phyloP scores from a whole-genome alignment of 176 grass and related monocot species.

The Melocanna baccifera region DNA sequence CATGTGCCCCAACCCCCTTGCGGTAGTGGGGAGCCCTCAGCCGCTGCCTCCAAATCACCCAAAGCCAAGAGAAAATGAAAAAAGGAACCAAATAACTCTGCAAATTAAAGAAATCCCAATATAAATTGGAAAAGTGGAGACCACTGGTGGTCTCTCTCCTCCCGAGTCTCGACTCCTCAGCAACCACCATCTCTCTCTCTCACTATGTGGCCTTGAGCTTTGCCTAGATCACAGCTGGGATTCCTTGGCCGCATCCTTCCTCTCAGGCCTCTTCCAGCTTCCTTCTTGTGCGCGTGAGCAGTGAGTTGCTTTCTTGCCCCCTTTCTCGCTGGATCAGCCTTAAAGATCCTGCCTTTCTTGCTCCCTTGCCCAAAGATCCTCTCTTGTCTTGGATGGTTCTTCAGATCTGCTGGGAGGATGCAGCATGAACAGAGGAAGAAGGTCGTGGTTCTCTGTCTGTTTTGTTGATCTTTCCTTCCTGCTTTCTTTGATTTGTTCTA shows the following conservation, averaged over 20 bases:
- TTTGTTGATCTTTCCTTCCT: background rate
- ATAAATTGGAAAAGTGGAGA: slow-evolving; percentile 28
- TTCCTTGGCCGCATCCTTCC: slow-evolving; percentile 11
- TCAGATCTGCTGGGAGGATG: slow-evolving; percentile 24
- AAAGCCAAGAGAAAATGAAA: background rate
- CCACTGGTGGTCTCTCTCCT: background rate
- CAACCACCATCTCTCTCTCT: slow-evolving; percentile 18
- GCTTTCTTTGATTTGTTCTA: background rate
- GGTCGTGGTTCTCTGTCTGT: slow-evolving; percentile 22
- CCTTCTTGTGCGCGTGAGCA: background rate
- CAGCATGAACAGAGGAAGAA: slow-evolving; percentile 50
- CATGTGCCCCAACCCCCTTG: background rate
- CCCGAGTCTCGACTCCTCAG: slow-evolving; percentile 14
- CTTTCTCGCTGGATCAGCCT: slow-evolving; percentile 21
- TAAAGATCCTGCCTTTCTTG: slow-evolving; percentile 32
- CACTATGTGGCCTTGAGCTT: slow-evolving; percentile 30
- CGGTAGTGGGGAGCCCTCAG: background rate
- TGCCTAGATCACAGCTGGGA: slow-evolving; percentile 43
- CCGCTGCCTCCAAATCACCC: background rate
- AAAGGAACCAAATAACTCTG: background rate
- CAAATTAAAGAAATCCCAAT: background rate
- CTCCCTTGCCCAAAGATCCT: background rate
- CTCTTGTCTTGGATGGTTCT: slow-evolving; percentile 4
- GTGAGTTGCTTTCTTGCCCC: background rate
- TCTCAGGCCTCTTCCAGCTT: slow-evolving; percentile 3